Conservation (phyloP, 1,139 yeast species). For the Arxiozyma slooffiae region DNA sequence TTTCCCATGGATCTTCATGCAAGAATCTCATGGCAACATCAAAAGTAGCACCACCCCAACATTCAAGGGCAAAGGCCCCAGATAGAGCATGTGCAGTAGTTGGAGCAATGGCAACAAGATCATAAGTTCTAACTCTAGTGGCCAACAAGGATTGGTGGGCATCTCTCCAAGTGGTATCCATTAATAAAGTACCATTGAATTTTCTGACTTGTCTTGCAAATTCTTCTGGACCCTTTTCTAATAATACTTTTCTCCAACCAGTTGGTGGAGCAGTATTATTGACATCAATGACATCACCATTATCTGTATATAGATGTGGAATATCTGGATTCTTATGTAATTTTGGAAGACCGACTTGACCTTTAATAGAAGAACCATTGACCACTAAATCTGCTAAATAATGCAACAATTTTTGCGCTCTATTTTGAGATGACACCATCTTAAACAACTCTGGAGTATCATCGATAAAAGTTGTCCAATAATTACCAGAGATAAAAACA, state of each 20-base stretch:
- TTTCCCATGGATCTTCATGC: conserved; percentile 98
- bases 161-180: conserved; percentile 99
- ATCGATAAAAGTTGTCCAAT: conserved; percentile 98
- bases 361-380: conserved; percentile 90
- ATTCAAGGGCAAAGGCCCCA: conserved; percentile 91
- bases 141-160: conserved; percentile 98
- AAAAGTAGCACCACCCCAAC: conserved; percentile 99
- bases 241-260: conserved; percentile 88
- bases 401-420: conserved; percentile 86
- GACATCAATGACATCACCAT: conserved; percentile 49
- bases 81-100: conserved; percentile 84
- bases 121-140: conserved; percentile 92
- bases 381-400: conserved; percentile 89
- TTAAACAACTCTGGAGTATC: conserved; percentile 95
- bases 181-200: conserved; percentile 77
- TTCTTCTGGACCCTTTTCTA: conserved; percentile 76
- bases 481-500: conserved; percentile 75
- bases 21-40: conserved; percentile 97
- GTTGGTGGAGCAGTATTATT: conserved; percentile 46
- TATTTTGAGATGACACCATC: conserved; percentile 89
- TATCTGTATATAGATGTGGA: conserved; percentile 58
- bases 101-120: conserved; percentile 82
- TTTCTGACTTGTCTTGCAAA: conserved; percentile 82
- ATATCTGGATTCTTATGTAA: conserved; percentile 62
- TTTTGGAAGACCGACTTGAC: conserved; percentile 89